phyloP scores from a whole-genome alignment of 148 eudicot species.

The Chenopodium formosanum region DNA sequence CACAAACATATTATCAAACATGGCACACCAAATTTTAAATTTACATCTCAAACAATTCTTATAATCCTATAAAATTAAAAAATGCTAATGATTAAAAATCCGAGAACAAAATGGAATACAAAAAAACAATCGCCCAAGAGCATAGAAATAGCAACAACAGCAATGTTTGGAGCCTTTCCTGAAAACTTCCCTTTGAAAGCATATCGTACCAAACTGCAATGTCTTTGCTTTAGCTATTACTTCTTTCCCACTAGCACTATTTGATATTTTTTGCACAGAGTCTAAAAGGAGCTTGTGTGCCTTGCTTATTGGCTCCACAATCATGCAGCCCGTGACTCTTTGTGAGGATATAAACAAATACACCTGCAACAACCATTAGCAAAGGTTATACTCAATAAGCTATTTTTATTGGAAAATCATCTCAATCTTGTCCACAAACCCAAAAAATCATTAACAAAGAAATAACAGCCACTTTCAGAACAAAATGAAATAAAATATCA shows the following conservation, averaged over 20 bases:
- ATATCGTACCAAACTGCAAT: slow-evolving; percentile 71
- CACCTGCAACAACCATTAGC: slow-evolving; percentile 43
- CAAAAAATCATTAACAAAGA: not conserved
- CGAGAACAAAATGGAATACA: no score
- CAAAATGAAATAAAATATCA: not conserved
- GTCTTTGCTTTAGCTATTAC: slow-evolving; percentile 37
- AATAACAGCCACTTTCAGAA: not conserved
- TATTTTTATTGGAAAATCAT: not conserved
- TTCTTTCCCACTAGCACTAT: slow-evolving; percentile 31
- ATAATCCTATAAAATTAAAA: no score
- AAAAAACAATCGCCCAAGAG: slow-evolving; percentile 22
- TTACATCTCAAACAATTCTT: no score
- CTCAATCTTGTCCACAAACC: not conserved
- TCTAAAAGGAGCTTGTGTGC: slow-evolving; percentile 54
- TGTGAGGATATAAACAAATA: slow-evolving; percentile 61
- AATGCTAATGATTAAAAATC: no score
- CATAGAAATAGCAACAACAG: slow-evolving; percentile 18
- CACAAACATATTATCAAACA: no score
- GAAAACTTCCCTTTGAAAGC: slow-evolving; percentile 61
- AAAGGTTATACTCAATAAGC: not conserved
- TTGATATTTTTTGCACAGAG: slow-evolving; percentile 23
- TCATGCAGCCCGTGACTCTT: slow-evolving; percentile 68
- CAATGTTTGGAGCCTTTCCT: slow-evolving; percentile 33
- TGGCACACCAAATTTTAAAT: no score
- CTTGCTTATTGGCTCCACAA: slow-evolving; percentile 59